Conservation (phyloP, 306 rosid species). For the Abrus pulchellus region DNA sequence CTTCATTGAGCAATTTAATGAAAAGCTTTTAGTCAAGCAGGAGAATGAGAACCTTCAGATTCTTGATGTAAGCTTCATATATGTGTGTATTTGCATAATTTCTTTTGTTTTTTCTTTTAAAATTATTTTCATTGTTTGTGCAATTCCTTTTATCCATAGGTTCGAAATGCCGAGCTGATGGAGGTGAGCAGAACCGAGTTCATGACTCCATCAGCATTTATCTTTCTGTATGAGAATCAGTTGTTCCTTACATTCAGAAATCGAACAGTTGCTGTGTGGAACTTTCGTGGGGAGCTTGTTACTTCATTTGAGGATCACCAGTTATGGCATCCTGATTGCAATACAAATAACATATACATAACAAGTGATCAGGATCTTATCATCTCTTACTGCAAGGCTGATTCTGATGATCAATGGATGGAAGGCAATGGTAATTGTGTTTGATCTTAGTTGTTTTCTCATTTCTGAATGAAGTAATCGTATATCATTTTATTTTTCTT, state of each 20-base stretch:
- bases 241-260: slow-evolving; percentile 87
- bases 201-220: slow-evolving; percentile 96
- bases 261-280: slow-evolving; percentile 93
- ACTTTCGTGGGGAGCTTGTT: slow-evolving; percentile 94
- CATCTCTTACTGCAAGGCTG: slow-evolving; percentile 94
- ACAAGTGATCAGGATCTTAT: slow-evolving; percentile 97
- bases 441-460: slow-evolving; percentile 22
- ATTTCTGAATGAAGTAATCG: slow-evolving; percentile 16
- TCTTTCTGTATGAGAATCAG: slow-evolving; percentile 91
- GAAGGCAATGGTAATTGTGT: slow-evolving; percentile 79
- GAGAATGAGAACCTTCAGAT: slow-evolving; percentile 97
- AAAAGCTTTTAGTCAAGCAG: slow-evolving; percentile 97
- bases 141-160: slow-evolving; percentile 53
- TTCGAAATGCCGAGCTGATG: slow-evolving; percentile 75
- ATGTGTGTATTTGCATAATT: slow-evolving; percentile 6
- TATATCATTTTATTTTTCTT: slow-evolving; percentile 10
- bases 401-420: slow-evolving; percentile 77
- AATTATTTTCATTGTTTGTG: slow-evolving; percentile 27
- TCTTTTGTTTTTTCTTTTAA: not conserved
- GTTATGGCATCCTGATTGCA: slow-evolving; percentile 98
- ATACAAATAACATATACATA: slow-evolving; percentile 89
- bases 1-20: slow-evolving; percentile 97
- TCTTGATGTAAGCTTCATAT: slow-evolving; percentile 73
- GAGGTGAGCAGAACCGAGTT: slow-evolving; percentile 83
- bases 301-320: slow-evolving; percentile 95